Evolutionary conservation across 345 rosid genomes (phyloP).

Genomic region (Rhodamnia argentea): DNA sequence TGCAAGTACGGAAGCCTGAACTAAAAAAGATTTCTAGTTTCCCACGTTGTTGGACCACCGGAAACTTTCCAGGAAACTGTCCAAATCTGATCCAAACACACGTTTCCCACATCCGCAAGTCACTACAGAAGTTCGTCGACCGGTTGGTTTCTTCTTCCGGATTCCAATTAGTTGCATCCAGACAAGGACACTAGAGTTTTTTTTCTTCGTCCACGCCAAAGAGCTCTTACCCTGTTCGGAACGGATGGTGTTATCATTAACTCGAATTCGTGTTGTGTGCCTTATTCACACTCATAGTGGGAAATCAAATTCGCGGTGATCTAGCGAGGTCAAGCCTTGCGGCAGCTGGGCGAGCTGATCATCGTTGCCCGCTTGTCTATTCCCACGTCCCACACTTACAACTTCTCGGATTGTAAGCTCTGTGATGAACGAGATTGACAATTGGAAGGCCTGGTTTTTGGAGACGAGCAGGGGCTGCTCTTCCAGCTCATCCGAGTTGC

Average conservation of each 20-base stretch:
- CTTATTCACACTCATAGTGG: no score
- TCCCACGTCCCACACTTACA: conserved; percentile 74
- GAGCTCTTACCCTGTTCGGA: no score
- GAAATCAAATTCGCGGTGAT: no score
- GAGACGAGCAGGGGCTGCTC: conserved; percentile 29
- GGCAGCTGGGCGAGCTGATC: conserved; percentile 31
- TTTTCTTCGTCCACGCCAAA: no score
- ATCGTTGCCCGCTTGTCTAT: conserved; percentile 60
- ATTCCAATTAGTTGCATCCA: background rate
- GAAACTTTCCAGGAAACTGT: background rate
- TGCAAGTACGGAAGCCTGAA: background rate
- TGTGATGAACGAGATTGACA: conserved; percentile 22
- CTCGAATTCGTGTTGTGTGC: no score
- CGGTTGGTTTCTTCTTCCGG: background rate
- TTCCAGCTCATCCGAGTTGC: conserved; percentile 93
- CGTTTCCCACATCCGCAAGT: background rate
- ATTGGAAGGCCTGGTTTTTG: conserved; percentile 22
- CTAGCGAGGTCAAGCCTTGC: no score
- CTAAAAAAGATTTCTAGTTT: background rate
- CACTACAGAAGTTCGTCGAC: background rate
- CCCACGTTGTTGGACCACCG: background rate
- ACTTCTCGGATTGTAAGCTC: conserved; percentile 19
- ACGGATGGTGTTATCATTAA: no score
- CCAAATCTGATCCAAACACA: background rate
- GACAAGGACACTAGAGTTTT: no score